Evolutionary conservation across 176 grass and related monocot genomes (phyloP), one percentile per base, ranked within the genome.

Genomic region (Phoenix roebelenii): DNA sequence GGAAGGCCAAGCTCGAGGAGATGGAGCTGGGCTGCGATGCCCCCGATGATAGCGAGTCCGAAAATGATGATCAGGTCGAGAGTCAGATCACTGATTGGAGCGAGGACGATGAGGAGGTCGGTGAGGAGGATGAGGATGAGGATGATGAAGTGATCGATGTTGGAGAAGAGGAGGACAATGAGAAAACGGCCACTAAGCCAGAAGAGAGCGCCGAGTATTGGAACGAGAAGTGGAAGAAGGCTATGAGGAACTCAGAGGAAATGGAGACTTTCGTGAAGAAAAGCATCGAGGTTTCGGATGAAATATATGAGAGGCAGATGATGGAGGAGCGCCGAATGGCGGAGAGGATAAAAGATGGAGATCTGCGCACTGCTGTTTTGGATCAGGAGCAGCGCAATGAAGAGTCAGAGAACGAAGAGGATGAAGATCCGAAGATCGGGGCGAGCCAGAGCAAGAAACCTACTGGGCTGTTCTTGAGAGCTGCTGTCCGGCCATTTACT

Each of bases 1-100:
- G 93, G 87, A 97, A 97, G 60, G 55, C 87, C 64, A 97, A 92
- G 77, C 74, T 97, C 10, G 93, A 97, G 72, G 93, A 97, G 48
- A 75, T 91, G 79, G 93, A 97, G 60, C 63, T 91, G 30, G 93
- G 93, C 18, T 97, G 93, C 23, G 93, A 97, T 52, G 87, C 84
- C 0, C 93, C 93, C 18, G 93, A 87, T 66, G 86, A 83, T 49
- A 86, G 75, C 16, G 80, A 86, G 0, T 65, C 73, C 49, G 86
- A 85, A n/a, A 25, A 67, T 16, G 73, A n/a, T 9, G 20, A 25
- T 5, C 5, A n/a, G 0, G 16, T 54, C 67, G 72, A 7, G 60
- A 57, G 35, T 22, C 72, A 66, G 10, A 18, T 85, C 18, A 17
- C 63, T 9, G 82, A 89, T 67, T 84, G 86, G 86, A 50, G 74